Evolutionary conservation across 2,329 filamentous ascomycete species (phyloP).

Genomic region (Cladophialophora chaetospira): DNA sequence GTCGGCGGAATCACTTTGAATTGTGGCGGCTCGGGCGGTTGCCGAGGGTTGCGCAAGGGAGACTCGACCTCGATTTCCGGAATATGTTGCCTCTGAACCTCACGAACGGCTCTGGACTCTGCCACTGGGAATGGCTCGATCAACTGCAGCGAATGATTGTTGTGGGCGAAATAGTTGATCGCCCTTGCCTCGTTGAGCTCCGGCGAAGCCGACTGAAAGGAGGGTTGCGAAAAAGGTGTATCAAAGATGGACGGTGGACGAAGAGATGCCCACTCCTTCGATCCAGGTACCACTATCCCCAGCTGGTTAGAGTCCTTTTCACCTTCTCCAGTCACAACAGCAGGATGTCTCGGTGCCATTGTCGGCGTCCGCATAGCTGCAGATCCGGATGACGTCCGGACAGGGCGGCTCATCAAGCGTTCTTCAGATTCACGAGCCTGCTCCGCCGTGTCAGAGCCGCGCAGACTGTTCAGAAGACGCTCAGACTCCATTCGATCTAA

Average conservation of each 20-base stretch:
- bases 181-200: conserved; percentile 65
- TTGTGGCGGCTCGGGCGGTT: conserved; percentile 59
- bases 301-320: conserved; percentile 10
- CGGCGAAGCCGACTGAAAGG: conserved; percentile 50
- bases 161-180: conserved; percentile 63
- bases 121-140: conserved; percentile 54
- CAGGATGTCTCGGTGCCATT: background rate
- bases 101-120: conserved; percentile 38
- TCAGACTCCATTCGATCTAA: conserved; percentile 35
- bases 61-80: conserved; percentile 50
- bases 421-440: background rate
- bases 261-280: conserved; percentile 43
- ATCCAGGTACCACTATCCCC: conserved; percentile 33
- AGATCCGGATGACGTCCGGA: conserved; percentile 3
- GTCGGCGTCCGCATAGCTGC: background rate
- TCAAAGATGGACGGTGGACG: conserved; percentile 53
- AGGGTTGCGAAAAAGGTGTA: conserved; percentile 51
- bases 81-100: conserved; percentile 35
- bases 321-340: background rate
- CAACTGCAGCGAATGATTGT: conserved; percentile 65
- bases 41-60: conserved; percentile 60
- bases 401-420: background rate
- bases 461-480: conserved; percentile 20
- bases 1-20: conserved; percentile 59
- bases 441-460: conserved; percentile 8